Percentiles rank a stretch among this genome's conserved stretches.
Conservation (phyloP, 371 early-diverging fungal species). For the Apophysomyces ossiformis region DNA sequence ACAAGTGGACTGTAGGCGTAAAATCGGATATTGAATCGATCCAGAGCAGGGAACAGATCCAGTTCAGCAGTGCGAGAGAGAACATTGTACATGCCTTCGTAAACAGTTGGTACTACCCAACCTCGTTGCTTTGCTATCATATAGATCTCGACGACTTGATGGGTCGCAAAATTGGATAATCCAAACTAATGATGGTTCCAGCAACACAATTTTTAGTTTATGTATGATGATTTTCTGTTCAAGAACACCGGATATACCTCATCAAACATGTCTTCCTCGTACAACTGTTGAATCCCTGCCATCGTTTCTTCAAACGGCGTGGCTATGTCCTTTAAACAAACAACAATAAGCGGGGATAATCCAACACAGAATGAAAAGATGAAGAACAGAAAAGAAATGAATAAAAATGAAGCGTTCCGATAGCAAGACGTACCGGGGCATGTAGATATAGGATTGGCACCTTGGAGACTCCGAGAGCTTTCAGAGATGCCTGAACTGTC, state of each 20-base stretch:
- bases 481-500: conserved; percentile 39
- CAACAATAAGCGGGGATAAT: no score
- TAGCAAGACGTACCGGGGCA: conserved; percentile 39
- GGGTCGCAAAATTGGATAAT: conserved; percentile 55
- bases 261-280: conserved; percentile 48
- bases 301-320: conserved; percentile 53
- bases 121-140: conserved; percentile 42
- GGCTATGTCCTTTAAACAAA: conserved; percentile 26
- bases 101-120: conserved; percentile 54
- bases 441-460: conserved; percentile 61
- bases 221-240: neutral
- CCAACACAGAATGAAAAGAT: no score
- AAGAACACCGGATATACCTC: conserved; percentile 17
- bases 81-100: conserved; percentile 67
- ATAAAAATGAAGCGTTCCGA: no score
- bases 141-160: conserved; percentile 54
- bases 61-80: conserved; percentile 65
- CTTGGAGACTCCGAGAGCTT: conserved; percentile 37
- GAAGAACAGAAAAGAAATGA: neutral
- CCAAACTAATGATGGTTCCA: conserved; percentile 37
- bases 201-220: neutral
- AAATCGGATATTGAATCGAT: conserved; percentile 53
- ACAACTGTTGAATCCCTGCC: conserved; percentile 47
- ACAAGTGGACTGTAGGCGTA: conserved; percentile 69
- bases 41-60: conserved; percentile 65